Evolutionary conservation across 2,329 filamentous ascomycete species (phyloP).

Genomic region (Penicillium sp.): DNA sequence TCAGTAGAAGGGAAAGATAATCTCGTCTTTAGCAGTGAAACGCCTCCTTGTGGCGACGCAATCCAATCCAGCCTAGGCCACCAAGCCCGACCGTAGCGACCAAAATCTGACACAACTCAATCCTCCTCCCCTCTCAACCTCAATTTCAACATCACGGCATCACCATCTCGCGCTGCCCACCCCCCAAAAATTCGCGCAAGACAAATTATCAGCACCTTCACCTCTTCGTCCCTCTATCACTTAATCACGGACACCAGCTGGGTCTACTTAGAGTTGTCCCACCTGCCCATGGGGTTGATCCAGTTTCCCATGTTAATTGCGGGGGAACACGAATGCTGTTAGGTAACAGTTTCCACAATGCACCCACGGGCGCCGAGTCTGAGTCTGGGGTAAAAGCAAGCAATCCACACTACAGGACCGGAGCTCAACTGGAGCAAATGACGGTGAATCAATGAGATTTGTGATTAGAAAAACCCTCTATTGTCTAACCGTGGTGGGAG

Average conservation of each 20-base stretch:
- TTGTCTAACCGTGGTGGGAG: neutral
- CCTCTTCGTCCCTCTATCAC: neutral
- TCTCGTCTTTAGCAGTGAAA: neutral
- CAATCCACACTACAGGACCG: neutral
- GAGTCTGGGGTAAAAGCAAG: conserved; percentile 11
- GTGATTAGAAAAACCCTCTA: neutral
- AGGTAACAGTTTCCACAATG: conserved; percentile 38
- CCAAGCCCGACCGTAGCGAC: conserved; percentile 3
- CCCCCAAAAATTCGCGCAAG: neutral
- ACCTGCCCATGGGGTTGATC: conserved; percentile 12
- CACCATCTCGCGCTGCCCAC: neutral
- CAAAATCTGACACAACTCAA: neutral
- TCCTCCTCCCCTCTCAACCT: neutral
- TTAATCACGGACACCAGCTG: neutral
- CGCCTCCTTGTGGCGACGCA: neutral
- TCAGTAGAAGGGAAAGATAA: neutral
- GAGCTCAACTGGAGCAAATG: neutral
- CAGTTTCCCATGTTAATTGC: conserved; percentile 27
- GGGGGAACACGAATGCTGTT: conserved; percentile 33
- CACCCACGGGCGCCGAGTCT: neutral
- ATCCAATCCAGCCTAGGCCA: neutral
- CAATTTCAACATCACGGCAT: neutral
- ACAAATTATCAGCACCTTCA: neutral
- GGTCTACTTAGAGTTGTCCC: conserved; percentile 27
- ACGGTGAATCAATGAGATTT: neutral